Evolutionary conservation across 2,329 filamentous ascomycete species (phyloP).

Genomic region (Ramichloridium luteum): DNA sequence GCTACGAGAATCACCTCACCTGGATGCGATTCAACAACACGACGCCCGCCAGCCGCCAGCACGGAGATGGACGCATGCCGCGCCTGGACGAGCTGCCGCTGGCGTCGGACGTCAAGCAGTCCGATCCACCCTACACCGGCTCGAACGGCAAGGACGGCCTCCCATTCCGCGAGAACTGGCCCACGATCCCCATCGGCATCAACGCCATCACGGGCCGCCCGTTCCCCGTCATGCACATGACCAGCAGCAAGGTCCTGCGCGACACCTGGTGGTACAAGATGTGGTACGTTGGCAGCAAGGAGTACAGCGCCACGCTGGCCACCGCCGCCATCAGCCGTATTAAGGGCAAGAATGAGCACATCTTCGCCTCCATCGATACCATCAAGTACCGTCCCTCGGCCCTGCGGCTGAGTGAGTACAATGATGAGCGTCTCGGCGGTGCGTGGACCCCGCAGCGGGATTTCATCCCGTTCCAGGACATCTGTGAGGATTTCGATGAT

Average conservation of each 20-base stretch:
- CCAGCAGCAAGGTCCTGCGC: slow-evolving; percentile 13
- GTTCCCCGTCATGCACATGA: slow-evolving; percentile 14
- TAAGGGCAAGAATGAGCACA: background rate
- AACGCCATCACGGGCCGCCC: slow-evolving; percentile 11
- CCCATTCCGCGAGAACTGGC: slow-evolving; percentile 7
- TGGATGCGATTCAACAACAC: slow-evolving; percentile 17
- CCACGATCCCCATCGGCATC: slow-evolving; percentile 12
- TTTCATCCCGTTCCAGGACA: slow-evolving; percentile 10
- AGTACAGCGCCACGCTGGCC: slow-evolving; percentile 7
- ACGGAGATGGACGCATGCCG: background rate
- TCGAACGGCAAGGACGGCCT: slow-evolving; percentile 1
- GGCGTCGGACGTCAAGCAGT: background rate
- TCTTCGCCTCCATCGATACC: background rate
- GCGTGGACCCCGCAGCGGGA: slow-evolving; percentile 11
- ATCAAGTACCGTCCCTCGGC: background rate
- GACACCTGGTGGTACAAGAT: slow-evolving; percentile 15
- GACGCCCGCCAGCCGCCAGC: slow-evolving; percentile 1
- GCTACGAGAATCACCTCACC: slow-evolving; percentile 11
- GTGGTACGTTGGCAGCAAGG: slow-evolving; percentile 14
- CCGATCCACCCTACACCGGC: background rate
- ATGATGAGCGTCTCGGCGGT: slow-evolving; percentile 12
- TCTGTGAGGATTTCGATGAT: slow-evolving; percentile 11
- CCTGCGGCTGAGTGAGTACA: background rate
- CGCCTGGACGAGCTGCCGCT: background rate
- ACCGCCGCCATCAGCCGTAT: slow-evolving; percentile 7